A percentile compares a stretch with the other conserved stretches of the same genome.
Evolutionary conservation across 202 grass and related monocot genomes (phyloP).

Genomic region (Carex arenaria): DNA sequence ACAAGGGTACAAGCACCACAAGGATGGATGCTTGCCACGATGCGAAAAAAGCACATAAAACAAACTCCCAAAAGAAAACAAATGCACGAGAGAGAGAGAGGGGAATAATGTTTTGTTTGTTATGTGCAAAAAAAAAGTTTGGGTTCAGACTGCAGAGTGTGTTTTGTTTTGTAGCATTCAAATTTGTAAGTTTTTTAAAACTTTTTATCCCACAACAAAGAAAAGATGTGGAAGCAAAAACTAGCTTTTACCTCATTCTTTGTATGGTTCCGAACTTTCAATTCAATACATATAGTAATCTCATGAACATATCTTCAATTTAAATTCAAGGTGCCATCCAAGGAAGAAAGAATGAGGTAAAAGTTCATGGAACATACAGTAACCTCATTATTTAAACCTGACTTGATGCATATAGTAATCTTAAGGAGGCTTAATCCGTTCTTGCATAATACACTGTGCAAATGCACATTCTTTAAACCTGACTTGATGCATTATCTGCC

Average conservation of each 20-base stretch:
- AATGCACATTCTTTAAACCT: not conserved
- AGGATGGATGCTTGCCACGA: conserved; percentile 15
- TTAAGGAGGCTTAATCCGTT: too few species aligned
- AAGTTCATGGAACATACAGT: too few species aligned
- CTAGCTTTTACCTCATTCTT: not conserved
- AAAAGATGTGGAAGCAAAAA: not conserved
- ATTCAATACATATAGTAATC: not conserved
- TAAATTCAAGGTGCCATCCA: not conserved
- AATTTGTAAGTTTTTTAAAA: not conserved
- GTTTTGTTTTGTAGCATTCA: conserved; percentile 20
- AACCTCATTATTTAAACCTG: too few species aligned
- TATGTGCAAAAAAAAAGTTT: not conserved
- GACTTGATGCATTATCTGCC: not conserved
- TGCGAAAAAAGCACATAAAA: conserved; percentile 13
- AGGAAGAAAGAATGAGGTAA: not conserved
- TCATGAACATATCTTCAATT: not conserved
- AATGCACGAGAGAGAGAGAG: not conserved
- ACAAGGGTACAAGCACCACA: conserved; percentile 35
- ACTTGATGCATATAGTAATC: too few species aligned
- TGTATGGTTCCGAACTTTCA: not conserved
- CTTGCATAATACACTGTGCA: too few species aligned
- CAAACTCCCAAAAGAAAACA: conserved; percentile 26
- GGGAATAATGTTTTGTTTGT: conserved; percentile 16
- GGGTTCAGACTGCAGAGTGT: not conserved
- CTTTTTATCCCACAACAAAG: not conserved